A percentile compares a stretch with the other conserved stretches of the same genome.
Evolutionary conservation across 2,329 filamentous ascomycete species (phyloP).

Genomic region (Aspergillus japonicus): DNA sequence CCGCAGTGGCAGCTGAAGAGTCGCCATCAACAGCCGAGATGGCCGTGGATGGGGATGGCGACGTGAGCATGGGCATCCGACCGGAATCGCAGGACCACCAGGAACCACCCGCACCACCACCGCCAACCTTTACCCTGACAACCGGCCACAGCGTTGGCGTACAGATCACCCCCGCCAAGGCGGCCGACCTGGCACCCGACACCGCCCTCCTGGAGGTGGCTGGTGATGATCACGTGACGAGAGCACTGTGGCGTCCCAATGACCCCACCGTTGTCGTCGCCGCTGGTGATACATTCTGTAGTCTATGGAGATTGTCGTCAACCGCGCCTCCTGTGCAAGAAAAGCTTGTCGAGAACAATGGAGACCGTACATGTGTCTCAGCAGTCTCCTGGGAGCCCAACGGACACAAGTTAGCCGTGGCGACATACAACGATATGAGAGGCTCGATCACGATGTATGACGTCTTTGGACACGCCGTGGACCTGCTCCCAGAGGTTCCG

Average conservation of each 20-base stretch:
- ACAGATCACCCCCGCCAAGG: slow-evolving; percentile 50
- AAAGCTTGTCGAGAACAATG: slow-evolving; percentile 37
- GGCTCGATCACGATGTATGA: slow-evolving; percentile 48
- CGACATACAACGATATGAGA: slow-evolving; percentile 44
- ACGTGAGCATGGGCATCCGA: slow-evolving; percentile 41
- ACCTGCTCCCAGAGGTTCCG: slow-evolving; percentile 47
- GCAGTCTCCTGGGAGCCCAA: slow-evolving; percentile 47
- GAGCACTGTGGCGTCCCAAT: slow-evolving; percentile 45
- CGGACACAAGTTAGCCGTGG: slow-evolving; percentile 47
- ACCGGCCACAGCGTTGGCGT: slow-evolving; percentile 48
- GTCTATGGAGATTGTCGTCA: slow-evolving; percentile 44
- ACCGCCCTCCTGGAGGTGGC: slow-evolving; percentile 44
- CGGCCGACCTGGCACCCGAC: slow-evolving; percentile 46
- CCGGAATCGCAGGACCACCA: slow-evolving; percentile 29
- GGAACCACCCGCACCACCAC: slow-evolving; percentile 31
- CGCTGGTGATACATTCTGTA: slow-evolving; percentile 46
- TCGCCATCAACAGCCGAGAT: slow-evolving; percentile 25
- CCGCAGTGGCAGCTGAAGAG: slow-evolving; percentile 14
- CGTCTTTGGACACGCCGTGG: slow-evolving; percentile 42
- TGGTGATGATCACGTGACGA: slow-evolving; percentile 41
- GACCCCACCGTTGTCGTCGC: slow-evolving; percentile 45
- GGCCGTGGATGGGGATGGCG: slow-evolving; percentile 44
- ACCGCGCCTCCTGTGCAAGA: slow-evolving; percentile 31
- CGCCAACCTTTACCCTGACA: slow-evolving; percentile 40
- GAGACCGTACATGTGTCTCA: slow-evolving; percentile 40